phyloP scores from a whole-genome alignment of 2,329 filamentous ascomycete species.

The Clarireedia homoeocarpa region DNA sequence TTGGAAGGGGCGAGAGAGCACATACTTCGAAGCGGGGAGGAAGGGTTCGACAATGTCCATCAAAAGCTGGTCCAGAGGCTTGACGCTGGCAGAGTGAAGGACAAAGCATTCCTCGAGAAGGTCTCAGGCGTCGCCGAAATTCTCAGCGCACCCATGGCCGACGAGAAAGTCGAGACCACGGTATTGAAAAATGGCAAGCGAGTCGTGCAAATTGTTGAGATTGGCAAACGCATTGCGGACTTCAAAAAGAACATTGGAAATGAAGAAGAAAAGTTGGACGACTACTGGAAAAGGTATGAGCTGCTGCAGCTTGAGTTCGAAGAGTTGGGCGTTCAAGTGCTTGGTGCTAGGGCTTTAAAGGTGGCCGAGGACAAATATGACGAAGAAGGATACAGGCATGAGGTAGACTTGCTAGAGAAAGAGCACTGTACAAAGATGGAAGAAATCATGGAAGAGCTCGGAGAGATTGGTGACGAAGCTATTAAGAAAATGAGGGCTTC shows the following conservation, averaged over 20 bases:
- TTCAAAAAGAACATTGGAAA: conserved; percentile 18
- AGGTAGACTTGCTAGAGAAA: conserved; percentile 18
- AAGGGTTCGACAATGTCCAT: conserved; percentile 16
- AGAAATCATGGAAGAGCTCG: conserved; percentile 20
- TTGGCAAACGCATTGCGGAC: conserved; percentile 19
- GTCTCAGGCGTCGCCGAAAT: conserved; percentile 1
- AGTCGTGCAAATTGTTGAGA: conserved; percentile 12
- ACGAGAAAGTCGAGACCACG: conserved; percentile 18
- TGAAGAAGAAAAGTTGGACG: conserved; percentile 18
- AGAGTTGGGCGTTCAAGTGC: conserved; percentile 15
- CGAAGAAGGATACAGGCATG: conserved; percentile 13
- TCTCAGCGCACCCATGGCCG: conserved; percentile 15
- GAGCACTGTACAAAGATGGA: conserved; percentile 15
- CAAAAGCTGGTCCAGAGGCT: conserved; percentile 11
- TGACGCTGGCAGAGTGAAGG: not conserved
- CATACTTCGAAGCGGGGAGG: conserved; percentile 8
- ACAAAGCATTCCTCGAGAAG: conserved; percentile 15
- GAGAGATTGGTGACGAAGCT: conserved; percentile 11
- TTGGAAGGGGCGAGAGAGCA: conserved; percentile 15
- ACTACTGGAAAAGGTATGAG: conserved; percentile 25
- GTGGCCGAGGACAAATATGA: not conserved
- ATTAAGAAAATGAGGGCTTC: conserved; percentile 22
- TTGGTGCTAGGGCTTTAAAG: conserved; percentile 15
- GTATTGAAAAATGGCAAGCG: conserved; percentile 14
- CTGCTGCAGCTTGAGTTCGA: conserved; percentile 23